Base-by-base conservation (phyloP, 805 yeast genomes). In the Metschnikowia amazonensis region DNA sequence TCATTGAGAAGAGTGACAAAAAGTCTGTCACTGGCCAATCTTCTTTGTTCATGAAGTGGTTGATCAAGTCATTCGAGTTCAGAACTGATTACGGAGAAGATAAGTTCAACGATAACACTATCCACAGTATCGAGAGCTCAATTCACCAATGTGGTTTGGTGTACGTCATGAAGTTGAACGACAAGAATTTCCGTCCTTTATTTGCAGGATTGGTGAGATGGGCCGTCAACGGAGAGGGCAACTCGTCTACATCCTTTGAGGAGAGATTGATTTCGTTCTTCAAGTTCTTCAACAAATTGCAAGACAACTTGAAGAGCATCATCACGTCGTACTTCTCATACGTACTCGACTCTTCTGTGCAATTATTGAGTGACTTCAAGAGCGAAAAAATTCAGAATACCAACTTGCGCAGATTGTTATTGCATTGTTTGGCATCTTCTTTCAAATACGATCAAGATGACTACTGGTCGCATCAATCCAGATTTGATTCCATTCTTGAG, bases 381-480 rank as follows among this genome's bases (percentile, higher is more conserved):
- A 55, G 59, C 1, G 74, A 72, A 16, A 71, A 71, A 11, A 47
- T 78, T 23, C 59, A 47, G 2, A 69, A 70, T 27, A 64, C 75
- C 38, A 79, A 80, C 51, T 70, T 89, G 55, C 82, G 89, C 66
- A 81, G 96, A 67, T 66, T 87, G 33, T 64, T 90, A 17, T 69
- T 89, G 43, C 82, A 79, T 51, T 82, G 96, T 0, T 69, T 94
- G 51, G 79, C 83, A 0, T 76, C 88, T 1, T 85, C 97, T 1
- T 89, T 94, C 72, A 86, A 83, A 58, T 84, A 82, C 59, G 97
- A 92, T 60, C 87, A 84, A 60, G 96, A 86, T 57, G 99, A 94
- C 59, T 94, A 87, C 69, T 94, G 99, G 99, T 84, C 86, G 47
- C 81, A 89, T 36, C 84, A 84, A 43, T 79, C 89, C 21, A 80